phyloP scores from a whole-genome alignment of 2,329 filamentous ascomycete species.

The Elsinoe arachidis region DNA sequence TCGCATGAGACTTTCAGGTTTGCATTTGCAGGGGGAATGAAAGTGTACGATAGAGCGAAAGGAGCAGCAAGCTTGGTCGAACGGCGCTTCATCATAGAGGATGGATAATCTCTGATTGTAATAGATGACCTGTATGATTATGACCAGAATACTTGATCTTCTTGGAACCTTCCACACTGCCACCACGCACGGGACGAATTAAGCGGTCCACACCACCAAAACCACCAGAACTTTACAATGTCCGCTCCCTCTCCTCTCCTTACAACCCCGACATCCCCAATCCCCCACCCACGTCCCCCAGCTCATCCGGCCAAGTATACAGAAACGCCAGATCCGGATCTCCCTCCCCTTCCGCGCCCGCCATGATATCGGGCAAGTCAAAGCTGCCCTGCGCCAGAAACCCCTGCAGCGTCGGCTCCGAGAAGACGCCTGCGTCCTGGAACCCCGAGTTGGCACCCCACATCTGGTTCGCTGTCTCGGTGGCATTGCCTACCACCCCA shows the following conservation, averaged over 20 bases:
- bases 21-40: too few relatives aligned
- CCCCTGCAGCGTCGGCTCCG: slow-evolving; percentile 1
- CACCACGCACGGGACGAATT: too few relatives aligned
- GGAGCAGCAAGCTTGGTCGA: too few relatives aligned
- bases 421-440: background rate
- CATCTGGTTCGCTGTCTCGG: background rate
- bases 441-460: background rate
- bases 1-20: background rate
- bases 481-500: background rate
- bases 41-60: too few relatives aligned
- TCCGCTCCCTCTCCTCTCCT: background rate
- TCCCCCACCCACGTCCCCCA: background rate
- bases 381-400: background rate
- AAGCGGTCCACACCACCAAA: too few relatives aligned
- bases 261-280: background rate
- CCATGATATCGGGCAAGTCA: background rate
- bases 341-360: background rate
- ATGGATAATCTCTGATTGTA: too few relatives aligned
- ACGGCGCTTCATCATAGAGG: too few relatives aligned
- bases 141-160: too few relatives aligned
- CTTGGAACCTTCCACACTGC: too few relatives aligned
- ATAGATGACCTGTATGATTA: too few relatives aligned
- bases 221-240: too few relatives aligned
- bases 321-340: slow-evolving; percentile 8
- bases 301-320: slow-evolving; percentile 10